Evolutionary conservation across 2,329 filamentous ascomycete species (phyloP), one percentile per base, ranked within the genome.

Genomic region (Aureobasidium pullulans): DNA sequence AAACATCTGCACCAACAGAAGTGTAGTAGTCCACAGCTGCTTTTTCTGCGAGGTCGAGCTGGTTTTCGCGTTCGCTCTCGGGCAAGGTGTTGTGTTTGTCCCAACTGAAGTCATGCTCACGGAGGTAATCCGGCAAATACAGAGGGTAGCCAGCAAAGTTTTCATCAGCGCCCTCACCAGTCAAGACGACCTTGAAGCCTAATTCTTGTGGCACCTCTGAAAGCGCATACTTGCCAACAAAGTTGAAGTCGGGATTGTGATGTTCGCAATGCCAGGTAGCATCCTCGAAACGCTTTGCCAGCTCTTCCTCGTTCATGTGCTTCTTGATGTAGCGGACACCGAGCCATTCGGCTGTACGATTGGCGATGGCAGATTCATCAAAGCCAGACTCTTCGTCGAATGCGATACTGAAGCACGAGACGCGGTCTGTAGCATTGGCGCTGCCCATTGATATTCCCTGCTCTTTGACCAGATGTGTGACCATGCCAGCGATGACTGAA

Each of bases 401-500:
- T 34, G 76, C 72, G n/a, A 84, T 75, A 31, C 73, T 79, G 65
- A 83, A 84, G 66, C 76, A 78, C 40, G 68, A 74, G 23, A 79
- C 67, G 16, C 71, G 70, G 13, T 73, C 69, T 6, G 67, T 71
- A 8, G 71, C 71, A 13, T 70, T 66, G 31, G 75, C 71, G 43
- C 72, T 79, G 15, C 81, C 79, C n/a, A 81, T 68, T 37, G 72
- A 69, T 23, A 74, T 69, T n/a, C 76, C 73, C 52, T 79, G 69
- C 49, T 79, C 71, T 42, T 74, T 71, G n/a, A 77, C 73, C 1
- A 84, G 72, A 61, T 83, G 72, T 1, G 76, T 77, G 2, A 79
- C 76, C 64, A 85, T 83, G 3, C 82, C 82, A 7, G 81, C 81
- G 23, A 84, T 69, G 1, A 76, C 73, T 0, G 81, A 84, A 0